Base-by-base conservation (phyloP, 2,329 filamentous ascomycete species). In the Stenocarpella maydis region DNA sequence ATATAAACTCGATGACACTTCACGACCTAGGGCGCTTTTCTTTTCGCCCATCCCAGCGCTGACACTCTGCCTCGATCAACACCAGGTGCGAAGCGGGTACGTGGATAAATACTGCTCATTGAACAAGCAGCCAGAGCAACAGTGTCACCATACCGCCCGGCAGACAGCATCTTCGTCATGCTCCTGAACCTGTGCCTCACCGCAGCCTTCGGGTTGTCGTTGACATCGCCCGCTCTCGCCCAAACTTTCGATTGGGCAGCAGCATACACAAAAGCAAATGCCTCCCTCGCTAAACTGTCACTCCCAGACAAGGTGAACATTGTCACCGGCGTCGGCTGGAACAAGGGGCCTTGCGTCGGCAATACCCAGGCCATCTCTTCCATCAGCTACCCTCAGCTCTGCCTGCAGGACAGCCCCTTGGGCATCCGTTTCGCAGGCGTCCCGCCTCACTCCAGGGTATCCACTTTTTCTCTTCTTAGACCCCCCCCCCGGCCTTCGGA, bases 361-460 rank as follows among this genome's bases (percentile, higher is more conserved):
- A 90, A 90, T 76, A 90, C 87, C 19, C 82, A 83, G 7, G 81
- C 88, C 34, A 84, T 88, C 26, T 78, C 81, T 39, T 82, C 84
- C 17, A 87, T 88, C 72, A 85, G 85, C 69, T 95, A 94, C 74
- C 93, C 92, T 0, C 86, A 87, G 58, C 82, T 95, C 39, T 96
- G 92, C 79, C 82, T 96, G 34, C 92, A 96, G 76, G 93, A 97
- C 75, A 92, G 92, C 0, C 93, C 94, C 0, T 82, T 95, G 3
- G 93, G 93, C 2, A 82, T 97, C 31, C 87, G 93, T 19, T 94
- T 89, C 76, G 88, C 87, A 91, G 65, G 87, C 90, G 74, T 88
- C 88, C 91, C 14, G 91, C 92, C 0, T 95, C 76, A 92, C 93
- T 0, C 92, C 93, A 0, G 93, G 92, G 34, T 37, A 37, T 9